Evolutionary conservation across 2,329 filamentous ascomycete species (phyloP), one percentile per base, ranked within the genome.

Genomic region (Pseudogymnoascus sp.): DNA sequence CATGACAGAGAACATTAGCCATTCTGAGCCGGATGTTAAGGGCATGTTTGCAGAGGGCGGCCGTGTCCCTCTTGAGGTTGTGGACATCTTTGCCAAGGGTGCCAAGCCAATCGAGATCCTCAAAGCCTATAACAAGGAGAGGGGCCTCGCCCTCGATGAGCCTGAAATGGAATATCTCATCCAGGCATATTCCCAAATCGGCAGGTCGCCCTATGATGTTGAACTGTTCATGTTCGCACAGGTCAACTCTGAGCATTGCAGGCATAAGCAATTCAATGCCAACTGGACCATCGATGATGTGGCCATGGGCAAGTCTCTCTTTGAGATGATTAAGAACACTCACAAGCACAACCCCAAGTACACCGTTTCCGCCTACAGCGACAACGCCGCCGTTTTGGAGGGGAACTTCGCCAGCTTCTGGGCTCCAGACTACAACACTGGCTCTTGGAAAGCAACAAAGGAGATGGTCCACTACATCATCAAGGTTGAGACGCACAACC

Each of bases 171-270:
- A 96, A 64, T 97, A 99, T 72, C 81, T 99, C 39, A 90, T 96
- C n/a, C 86, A 92, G 68, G 87, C 88, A 42, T 94, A 91, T 75
- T 85, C 84, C 5, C 82, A 71, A 60, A 59, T 86, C 15, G 83
- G 85, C 65, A 79, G 86, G 38, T 79, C 83, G 58, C 91, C 91
- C 0, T 88, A 92, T 64, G 94, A 97, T 73, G 90, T 97, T 48
- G 94, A 99, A 77, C 82, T 97, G 21, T 97, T 97, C 81, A 97
- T 97, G 94, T 99, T 97, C 74, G 93, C 93, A 13, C 94, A 99
- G 77, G 93, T 99, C 74, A 97, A 97, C 79, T 97, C 93, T 2
- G 94, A 99, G 80, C 93, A 97, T 76, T 96, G 73, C 65, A 71
- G 76, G 59, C 77, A 80, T 64, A 96, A 97, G 80, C 90, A 95